Evolutionary conservation across 2,329 filamentous ascomycete genomes (phyloP), one percentile per base, ranked within the genome.

Genomic region (Lachnellula hyalina): DNA sequence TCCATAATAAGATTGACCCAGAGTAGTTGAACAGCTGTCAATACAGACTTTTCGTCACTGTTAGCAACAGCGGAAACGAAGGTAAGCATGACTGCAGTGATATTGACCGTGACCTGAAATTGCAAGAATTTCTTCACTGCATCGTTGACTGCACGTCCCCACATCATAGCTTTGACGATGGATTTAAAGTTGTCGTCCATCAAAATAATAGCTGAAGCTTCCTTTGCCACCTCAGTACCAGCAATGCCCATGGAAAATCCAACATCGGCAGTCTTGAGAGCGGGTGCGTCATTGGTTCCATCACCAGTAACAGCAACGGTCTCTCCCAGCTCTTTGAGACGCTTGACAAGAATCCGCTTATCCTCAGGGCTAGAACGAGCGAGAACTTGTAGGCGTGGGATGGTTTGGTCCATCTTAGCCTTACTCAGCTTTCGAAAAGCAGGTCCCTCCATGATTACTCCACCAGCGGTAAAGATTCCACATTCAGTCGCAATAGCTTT

Each of bases 1-100:
- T 92, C 87, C 87, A 91, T 91, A 69, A 92, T 92, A 56, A 92
- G 75, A 62, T 92, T 92, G 62, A 92, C 86, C 87, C 87, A 92
- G 19, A 92, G 80, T 54, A 92, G 77, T 70, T 92, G 87, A 15
- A 91, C 87, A n/a, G 87, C 87, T 21, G 79, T 89, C 47, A 92
- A 74, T 5, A 90, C 87, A 51, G 87, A 88, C 56, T 78, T 66
- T 65, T 89, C 84, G 1, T 80, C 67, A 6, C 65, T 65, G 67
- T 77, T 87, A 38, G 83, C 79, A n/a, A 91, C 85, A 15, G 87
- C 84, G 2, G 87, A 87, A 53, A 91, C 82, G 62, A 92, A 91
- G 0, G 88, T 89, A 44, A 91, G 75, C n/a, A 85, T 64, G 49
- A 91, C 88, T 48, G 88, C 88, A 3, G 87, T 91, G 64, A 91